Evolutionary conservation across 345 rosid species (phyloP).

Genomic region (Euphorbia peplus): DNA sequence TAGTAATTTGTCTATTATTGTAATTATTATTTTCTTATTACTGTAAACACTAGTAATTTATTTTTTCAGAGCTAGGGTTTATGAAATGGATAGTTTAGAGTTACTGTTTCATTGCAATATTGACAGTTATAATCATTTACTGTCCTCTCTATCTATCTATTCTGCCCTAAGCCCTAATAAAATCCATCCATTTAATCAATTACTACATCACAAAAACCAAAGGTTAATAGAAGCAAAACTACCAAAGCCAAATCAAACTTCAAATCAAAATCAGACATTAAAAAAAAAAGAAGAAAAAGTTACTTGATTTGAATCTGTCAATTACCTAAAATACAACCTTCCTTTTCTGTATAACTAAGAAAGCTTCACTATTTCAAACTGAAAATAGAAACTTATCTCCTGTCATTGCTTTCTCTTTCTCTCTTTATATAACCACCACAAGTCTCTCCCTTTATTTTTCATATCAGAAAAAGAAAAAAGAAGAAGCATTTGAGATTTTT

Average conservation of each 20-base stretch:
- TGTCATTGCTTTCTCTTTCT: conserved; percentile 8
- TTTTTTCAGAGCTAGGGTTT: neutral
- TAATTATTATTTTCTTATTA: too few species aligned
- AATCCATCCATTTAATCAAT: conserved; percentile 3
- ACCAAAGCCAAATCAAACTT: conserved; percentile 19
- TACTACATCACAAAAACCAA: conserved; percentile 20
- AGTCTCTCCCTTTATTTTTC: conserved; percentile 14
- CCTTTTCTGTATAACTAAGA: conserved; percentile 42
- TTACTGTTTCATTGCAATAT: neutral
- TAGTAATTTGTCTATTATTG: too few species aligned
- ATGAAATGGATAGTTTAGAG: neutral
- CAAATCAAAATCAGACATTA: too few species aligned
- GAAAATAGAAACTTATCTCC: conserved; percentile 29
- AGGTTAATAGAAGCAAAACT: conserved; percentile 34
- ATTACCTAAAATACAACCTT: conserved; percentile 41
- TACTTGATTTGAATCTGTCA: conserved; percentile 42
- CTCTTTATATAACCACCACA: conserved; percentile 18
- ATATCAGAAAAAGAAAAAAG: conserved; percentile 4
- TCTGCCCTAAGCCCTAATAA: conserved; percentile 9
- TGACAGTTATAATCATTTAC: neutral
- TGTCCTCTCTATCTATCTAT: neutral
- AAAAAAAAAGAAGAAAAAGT: too few species aligned
- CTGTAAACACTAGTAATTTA: too few species aligned
- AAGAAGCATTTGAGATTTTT: neutral
- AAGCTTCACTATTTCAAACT: conserved; percentile 47